Evolutionary conservation across 495 filamentous ascomycete species (phyloP).

Genomic region (Evernia prunastri): DNA sequence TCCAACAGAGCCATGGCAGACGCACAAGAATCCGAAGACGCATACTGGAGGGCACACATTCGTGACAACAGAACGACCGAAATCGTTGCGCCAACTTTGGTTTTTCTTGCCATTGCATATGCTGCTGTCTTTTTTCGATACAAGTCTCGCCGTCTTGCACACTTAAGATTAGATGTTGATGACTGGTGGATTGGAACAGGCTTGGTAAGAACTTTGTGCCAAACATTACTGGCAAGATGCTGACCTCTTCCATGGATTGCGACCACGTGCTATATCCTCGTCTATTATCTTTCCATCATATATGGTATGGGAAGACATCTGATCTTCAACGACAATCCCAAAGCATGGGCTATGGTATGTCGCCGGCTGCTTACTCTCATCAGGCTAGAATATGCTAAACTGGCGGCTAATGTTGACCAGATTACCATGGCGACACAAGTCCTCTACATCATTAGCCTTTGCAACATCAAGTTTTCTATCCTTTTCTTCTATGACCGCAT

Average conservation of each 20-base stretch:
- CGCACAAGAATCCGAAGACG: neutral
- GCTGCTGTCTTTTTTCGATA: neutral
- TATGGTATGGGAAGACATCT: slow-evolving; percentile 2
- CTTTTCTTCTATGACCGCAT: slow-evolving; percentile 6
- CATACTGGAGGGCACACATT: neutral
- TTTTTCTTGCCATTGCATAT: neutral
- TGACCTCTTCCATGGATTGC: neutral
- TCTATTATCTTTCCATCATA: neutral
- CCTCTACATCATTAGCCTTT: neutral
- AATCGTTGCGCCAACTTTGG: neutral
- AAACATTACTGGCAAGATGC: neutral
- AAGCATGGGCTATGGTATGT: neutral
- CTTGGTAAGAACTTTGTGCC: neutral
- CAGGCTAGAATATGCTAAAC: too few species aligned
- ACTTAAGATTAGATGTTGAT: neutral
- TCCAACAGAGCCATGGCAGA: neutral
- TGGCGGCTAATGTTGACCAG: neutral
- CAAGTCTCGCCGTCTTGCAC: slow-evolving; percentile 1
- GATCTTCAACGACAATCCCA: neutral
- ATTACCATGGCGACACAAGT: neutral
- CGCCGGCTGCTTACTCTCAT: neutral
- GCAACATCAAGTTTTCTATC: slow-evolving; percentile 6
- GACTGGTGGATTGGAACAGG: neutral
- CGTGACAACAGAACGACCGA: neutral
- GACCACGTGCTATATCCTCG: neutral